phyloP scores from a whole-genome alignment of 2,329 filamentous ascomycete species.

The Tolypocladium sp. region DNA sequence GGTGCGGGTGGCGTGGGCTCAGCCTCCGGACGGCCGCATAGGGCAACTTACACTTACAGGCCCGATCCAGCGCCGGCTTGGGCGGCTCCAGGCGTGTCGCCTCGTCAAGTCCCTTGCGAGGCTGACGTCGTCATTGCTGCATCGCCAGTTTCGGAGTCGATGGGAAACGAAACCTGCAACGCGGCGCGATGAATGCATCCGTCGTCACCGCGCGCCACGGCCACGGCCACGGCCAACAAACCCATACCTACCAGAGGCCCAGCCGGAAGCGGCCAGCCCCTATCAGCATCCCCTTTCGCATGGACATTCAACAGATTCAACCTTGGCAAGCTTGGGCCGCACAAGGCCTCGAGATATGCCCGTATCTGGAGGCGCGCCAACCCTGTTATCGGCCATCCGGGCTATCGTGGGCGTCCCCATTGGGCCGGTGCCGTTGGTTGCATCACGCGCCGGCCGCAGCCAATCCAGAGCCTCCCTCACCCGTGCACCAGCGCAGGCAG shows the following conservation, averaged over 20 bases:
- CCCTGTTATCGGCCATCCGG: background rate
- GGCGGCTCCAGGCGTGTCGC: background rate
- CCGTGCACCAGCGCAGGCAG: background rate
- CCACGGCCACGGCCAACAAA: too few species aligned
- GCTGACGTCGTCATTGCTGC: background rate
- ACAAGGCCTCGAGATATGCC: background rate
- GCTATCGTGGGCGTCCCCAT: background rate
- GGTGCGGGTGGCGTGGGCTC: background rate
- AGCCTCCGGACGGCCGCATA: background rate
- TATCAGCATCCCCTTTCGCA: too few species aligned
- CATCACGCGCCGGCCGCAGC: background rate
- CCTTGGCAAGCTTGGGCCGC: too few species aligned
- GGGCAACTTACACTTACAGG: too few species aligned
- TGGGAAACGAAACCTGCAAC: background rate
- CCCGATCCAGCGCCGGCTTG: background rate
- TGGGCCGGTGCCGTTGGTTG: background rate
- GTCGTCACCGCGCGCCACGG: too few species aligned
- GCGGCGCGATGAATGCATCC: background rate
- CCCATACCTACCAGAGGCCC: too few species aligned
- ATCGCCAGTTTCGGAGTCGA: background rate
- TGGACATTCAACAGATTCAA: too few species aligned
- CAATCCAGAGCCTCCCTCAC: background rate
- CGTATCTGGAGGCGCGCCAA: background rate
- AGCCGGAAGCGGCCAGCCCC: too few species aligned
- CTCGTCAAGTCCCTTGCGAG: too few species aligned